These are phyloP conservation scores for Myxozyma sirexii DNA, from an alignment of 805 yeast genomes.

Conservation along the genomic window DNA sequence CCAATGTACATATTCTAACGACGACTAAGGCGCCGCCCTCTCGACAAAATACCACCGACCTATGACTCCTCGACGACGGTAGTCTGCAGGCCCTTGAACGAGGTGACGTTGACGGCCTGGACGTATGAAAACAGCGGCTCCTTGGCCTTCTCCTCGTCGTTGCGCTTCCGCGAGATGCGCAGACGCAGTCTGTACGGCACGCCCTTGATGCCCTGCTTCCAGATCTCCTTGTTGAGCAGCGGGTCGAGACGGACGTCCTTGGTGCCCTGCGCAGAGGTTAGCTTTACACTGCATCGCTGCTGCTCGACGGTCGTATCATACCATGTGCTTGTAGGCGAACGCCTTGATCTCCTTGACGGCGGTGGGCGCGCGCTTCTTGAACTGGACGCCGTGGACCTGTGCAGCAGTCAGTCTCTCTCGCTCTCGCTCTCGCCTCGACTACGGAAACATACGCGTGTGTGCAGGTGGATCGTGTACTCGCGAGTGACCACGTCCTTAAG, in stretches of 20 bases:
- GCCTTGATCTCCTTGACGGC: constrained; percentile 99
- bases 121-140: constrained; percentile 97
- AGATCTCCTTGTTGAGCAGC: constrained; percentile 94
- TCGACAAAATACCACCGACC: background rate
- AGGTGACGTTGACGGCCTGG: constrained; percentile 93
- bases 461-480: constrained; percentile 99
- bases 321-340: constrained; percentile 96
- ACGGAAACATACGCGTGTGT: constrained; percentile 85
- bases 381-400: constrained; percentile 94
- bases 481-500: constrained; percentile 99
- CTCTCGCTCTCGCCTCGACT: background rate
- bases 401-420: background rate
- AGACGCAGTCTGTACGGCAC: constrained; percentile 97
- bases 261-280: constrained; percentile 76
- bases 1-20: constrained; percentile 12
- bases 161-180: constrained; percentile 99
- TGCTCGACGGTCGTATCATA: no score
- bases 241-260: constrained; percentile 99
- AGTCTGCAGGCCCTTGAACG: constrained; percentile 97
- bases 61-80: constrained; percentile 76
- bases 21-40: background rate
- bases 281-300: no score
- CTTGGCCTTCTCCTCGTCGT: constrained; percentile 99
- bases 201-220: constrained; percentile 99
- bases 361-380: constrained; percentile 99